Base-by-base conservation (phyloP, 257 asterid species). In the Plantago ovata region DNA sequence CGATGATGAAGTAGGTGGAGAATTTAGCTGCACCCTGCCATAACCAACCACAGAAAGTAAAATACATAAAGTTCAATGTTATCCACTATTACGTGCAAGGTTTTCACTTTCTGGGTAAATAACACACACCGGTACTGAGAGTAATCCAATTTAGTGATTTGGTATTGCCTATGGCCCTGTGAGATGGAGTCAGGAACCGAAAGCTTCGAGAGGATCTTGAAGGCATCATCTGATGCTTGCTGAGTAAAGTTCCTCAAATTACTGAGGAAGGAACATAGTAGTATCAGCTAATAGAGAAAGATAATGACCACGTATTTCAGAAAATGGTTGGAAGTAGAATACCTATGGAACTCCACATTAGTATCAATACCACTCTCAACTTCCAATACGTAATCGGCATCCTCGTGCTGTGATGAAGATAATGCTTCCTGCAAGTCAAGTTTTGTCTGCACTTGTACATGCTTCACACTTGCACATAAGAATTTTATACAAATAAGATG, bases 1-100 rank as follows among this genome's bases (percentile, higher is more conserved):
- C 13, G 86, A 76, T 59, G 92, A 75, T 65, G 97, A 79, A 57
- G 97, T 93, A 59, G 99, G 95, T 61, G 97, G 97, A 61, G 97
- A 86, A 56, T 77, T 73, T 64, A 93, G 79, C 77, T 75, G 78
- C 76, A 93, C 78, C 72, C 99, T 93, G 84, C 68, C 64, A 77
- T 64, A 56, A 52, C 51, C 24, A 50, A 62, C 62, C 28, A 18
- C 38, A 57, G 43, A 60, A 53, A 38, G 15, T 49, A 51, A 24
- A 33, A 58, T 42, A 49, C 8, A 21, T 13, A 3, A 68, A 10
- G 13, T 55, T 5, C 42, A 60, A 10, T 7, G 13, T 48, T 40
- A 53, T 49, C 39, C 22, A 21, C 52, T 22, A 38, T 20, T 18
- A 43, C 22, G 57, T 53, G 51, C 22, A 62, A 58, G 38, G 19